phyloP scores from a whole-genome alignment of 768 basidiomycete genomes.

The Suillus discolor region DNA sequence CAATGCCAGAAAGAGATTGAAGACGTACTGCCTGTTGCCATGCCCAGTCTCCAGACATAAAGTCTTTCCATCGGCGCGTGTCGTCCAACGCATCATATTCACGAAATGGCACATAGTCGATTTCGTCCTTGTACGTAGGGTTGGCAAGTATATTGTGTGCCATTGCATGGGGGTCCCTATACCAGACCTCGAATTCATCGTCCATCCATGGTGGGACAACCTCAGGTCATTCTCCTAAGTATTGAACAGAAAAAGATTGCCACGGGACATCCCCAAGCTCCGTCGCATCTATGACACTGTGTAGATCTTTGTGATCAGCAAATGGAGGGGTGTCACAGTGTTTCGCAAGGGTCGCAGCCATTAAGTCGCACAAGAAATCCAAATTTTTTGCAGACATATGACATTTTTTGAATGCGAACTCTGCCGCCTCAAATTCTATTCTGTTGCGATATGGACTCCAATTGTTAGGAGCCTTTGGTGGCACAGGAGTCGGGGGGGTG shows the following conservation, averaged over 20 bases:
- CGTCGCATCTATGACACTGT: constrained; percentile 8
- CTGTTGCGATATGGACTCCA: constrained; percentile 23
- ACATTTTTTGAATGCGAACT: constrained; percentile 19
- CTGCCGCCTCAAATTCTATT: too few relatives aligned
- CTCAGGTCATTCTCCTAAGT: constrained; percentile 19
- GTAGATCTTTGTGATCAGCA: not conserved
- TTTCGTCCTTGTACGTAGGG: too few relatives aligned
- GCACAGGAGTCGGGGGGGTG: not conserved
- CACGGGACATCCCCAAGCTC: constrained; percentile 30
- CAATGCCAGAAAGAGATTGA: too few relatives aligned
- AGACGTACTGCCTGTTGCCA: too few relatives aligned
- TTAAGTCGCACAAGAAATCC: not conserved
- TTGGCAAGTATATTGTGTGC: constrained; percentile 21
- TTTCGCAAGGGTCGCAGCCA: not conserved
- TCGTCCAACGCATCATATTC: too few relatives aligned
- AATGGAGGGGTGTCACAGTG: not conserved
- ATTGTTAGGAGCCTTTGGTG: constrained; percentile 4
- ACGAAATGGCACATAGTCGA: too few relatives aligned
- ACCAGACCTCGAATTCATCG: constrained; percentile 30
- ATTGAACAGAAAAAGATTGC: constrained; percentile 25
- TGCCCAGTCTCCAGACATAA: too few relatives aligned
- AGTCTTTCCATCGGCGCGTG: too few relatives aligned
- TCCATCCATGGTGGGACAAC: constrained; percentile 29
- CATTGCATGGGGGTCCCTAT: constrained; percentile 19
- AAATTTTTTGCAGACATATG: constrained; percentile 20